Evolutionary conservation across 148 eudicot genomes (phyloP), one percentile per base, ranked within the genome.

Genomic region (Dysphania ambrosioides): DNA sequence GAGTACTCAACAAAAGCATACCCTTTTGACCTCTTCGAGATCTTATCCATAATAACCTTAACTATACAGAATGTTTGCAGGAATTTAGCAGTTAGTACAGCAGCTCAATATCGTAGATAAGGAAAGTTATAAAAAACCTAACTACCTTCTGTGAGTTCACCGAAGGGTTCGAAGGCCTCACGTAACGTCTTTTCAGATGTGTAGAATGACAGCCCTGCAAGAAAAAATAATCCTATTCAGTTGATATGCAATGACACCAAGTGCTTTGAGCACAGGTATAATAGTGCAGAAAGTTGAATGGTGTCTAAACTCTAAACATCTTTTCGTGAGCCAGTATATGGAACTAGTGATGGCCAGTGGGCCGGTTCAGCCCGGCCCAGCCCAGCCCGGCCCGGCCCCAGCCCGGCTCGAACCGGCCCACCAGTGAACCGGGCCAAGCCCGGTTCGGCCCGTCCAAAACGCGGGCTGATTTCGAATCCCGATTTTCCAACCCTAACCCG

Each of bases 141-240:
- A 23, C 7, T 83, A 90, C 97, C 97, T 87, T 90, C 88, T 68
- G 82, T 86, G 61, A 94, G 82, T 77, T 94, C 93, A 69, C 98
- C 98, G 79, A 87, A 94, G 38, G 87, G 87, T 78, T 92, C 93
- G 80, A 91, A 94, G 58, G 98, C 93, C 21, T 85, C 86, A 72
- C 93, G 91, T 77, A 94, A 80, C 23, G 98, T 92, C 81, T 92
- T 94, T 72, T 94, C 98, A 5, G 98, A 94, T 70, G 98, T 91
- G 82, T 94, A 94, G 79, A 94, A 94, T 59, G 98, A 94, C 66
- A 94, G 73, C 71, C 98, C 98, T 94, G 84, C 71, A 69, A 35
- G 29, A 13, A 42, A 35, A n/a, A 31, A 40, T 35, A 24, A 19
- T 4, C 2, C 6, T n/a, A 16, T 23, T 23, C 3, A 11, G 23